Base-by-base conservation (phyloP, 176 grass and related monocot species). In the Guadua angustifolia region DNA sequence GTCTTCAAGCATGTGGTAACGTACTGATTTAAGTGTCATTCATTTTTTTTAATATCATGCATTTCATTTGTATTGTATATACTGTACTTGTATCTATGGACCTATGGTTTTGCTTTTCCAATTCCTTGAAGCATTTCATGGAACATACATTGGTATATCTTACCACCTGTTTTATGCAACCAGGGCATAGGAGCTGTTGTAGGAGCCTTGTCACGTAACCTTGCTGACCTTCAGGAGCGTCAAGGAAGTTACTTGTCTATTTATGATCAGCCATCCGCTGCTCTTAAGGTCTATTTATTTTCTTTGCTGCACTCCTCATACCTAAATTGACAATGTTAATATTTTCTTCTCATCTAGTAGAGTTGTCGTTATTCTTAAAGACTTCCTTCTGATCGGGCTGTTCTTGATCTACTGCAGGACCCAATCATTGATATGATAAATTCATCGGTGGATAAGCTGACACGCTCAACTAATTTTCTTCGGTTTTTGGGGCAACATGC, bases 1-100 rank as follows among this genome's bases (percentile, higher is more conserved):
- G 96, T 99, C 89, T 99, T 99, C 89, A 99, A 95, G 76, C 93
- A 95, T 75, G 96, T 99, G 96, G 96, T 99, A 98, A 85, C 88
- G 17, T 79, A 80, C 66, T 46, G 57, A 68, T 86, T 59, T 71
- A 81, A 60, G 3, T 69, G 44, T 73, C 42, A 82, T 67, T 45
- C 5, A 67, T 16, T 61, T 66, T 29, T 67, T 22, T 49, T 40
- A n/a, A n/a, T n/a, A n/a, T 32, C 42, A 1, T 58, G 29, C 26
- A 36, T 5, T 56, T 39, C 62, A 73, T 59, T 70, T 85, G 26
- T 69, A 75, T 75, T 79, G 18, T 17, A 63, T 69, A 46, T 79
- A 46, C 51, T 52, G 10, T 73, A 24, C 55, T 22, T 47, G 40
- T 53, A 39, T 53, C 13, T 59, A 76, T 85, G 6, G 25, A 35